Evolutionary conservation across 768 basidiomycete genomes (phyloP).

Genomic region (Lentinus tigrinus): DNA sequence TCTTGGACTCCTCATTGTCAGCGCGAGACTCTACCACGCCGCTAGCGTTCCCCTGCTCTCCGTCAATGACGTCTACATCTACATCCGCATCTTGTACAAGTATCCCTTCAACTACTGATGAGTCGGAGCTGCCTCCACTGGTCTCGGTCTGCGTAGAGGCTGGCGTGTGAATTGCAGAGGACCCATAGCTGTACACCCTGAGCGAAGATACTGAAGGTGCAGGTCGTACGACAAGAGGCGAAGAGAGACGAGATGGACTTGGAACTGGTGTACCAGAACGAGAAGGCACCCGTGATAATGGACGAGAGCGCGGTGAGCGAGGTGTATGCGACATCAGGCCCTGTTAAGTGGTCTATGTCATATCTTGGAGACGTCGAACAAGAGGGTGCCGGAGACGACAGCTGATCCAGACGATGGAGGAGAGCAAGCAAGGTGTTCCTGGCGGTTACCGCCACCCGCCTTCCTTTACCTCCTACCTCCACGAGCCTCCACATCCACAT

Average conservation of each 20-base stretch:
- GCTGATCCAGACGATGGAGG: background rate
- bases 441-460: background rate
- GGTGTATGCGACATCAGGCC: conserved; percentile 17
- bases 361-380: background rate
- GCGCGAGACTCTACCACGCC: conserved; percentile 42
- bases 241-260: conserved; percentile 48
- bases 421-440: background rate
- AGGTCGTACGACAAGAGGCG: conserved; percentile 50
- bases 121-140: conserved; percentile 44
- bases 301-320: conserved; percentile 16
- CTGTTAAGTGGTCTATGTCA: background rate
- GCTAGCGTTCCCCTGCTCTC: conserved; percentile 51
- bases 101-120: conserved; percentile 67
- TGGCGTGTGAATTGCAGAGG: conserved; percentile 26
- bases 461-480: background rate
- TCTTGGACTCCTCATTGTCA: conserved; percentile 59
- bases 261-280: conserved; percentile 37
- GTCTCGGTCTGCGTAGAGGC: conserved; percentile 2
- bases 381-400: background rate
- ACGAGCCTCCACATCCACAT: background rate
- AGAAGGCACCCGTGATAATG: conserved; percentile 34
- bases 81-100: conserved; percentile 69
- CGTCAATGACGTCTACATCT: conserved; percentile 54
- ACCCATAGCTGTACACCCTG: conserved; percentile 52
- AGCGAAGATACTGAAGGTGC: conserved; percentile 57